Evolutionary conservation across 228 moss, liverwort and hornwort genomes (phyloP).

Genomic region (Sphagnum fallax): DNA sequence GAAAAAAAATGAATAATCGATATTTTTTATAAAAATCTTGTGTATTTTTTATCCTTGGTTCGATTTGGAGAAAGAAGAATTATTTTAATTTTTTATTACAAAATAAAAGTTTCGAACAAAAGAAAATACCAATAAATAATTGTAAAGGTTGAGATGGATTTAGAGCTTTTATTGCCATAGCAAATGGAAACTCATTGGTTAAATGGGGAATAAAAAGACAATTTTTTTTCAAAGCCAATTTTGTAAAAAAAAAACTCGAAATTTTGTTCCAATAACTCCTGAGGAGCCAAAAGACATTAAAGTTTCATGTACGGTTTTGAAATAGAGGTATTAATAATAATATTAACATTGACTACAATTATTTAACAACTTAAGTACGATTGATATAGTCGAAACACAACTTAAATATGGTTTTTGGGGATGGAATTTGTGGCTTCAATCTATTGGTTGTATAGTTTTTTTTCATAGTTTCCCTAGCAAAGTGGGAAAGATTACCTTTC

Average conservation of each 20-base stretch:
- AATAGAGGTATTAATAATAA: too few species aligned
- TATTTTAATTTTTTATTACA: background rate
- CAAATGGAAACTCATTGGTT: background rate
- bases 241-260: background rate
- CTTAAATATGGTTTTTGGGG: too few species aligned
- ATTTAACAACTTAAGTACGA: too few species aligned
- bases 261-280: background rate
- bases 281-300: too few species aligned
- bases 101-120: background rate
- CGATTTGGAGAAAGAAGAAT: background rate
- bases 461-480: too few species aligned
- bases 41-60: background rate
- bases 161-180: background rate
- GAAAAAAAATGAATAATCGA: background rate
- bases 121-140: background rate
- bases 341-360: too few species aligned
- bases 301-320: too few species aligned
- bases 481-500: too few species aligned
- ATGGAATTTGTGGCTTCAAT: too few species aligned
- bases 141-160: background rate
- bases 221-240: background rate
- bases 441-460: too few species aligned
- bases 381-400: too few species aligned
- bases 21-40: background rate
- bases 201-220: background rate